These are phyloP conservation scores for Senna tora DNA, from an alignment of 306 rosid genomes.

Conservation along the genomic window DNA sequence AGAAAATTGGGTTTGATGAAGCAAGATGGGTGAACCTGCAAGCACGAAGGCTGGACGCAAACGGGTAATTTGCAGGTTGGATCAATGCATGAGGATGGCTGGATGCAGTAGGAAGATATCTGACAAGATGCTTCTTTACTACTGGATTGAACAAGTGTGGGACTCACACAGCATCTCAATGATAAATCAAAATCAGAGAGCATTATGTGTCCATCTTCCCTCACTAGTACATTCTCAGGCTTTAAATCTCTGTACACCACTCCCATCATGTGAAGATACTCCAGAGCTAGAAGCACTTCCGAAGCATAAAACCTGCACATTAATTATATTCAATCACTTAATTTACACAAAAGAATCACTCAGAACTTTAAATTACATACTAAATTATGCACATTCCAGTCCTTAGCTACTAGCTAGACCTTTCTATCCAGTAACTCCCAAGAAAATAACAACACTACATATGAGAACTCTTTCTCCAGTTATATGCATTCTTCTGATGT, in stretches of 20 bases:
- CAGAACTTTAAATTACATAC: background rate
- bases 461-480: no score
- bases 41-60: slow-evolving; percentile 57
- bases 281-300: slow-evolving; percentile 63
- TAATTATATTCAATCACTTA: background rate
- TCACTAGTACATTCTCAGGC: slow-evolving; percentile 63
- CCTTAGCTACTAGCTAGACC: no score
- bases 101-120: slow-evolving; percentile 56
- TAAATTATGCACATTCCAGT: slow-evolving; percentile 5
- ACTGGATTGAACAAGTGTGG: slow-evolving; percentile 59
- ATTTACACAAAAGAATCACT: background rate
- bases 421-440: no score
- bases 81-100: slow-evolving; percentile 57
- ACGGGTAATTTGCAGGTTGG: slow-evolving; percentile 58
- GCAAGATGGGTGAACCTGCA: slow-evolving; percentile 72
- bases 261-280: slow-evolving; percentile 75
- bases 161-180: slow-evolving; percentile 55
- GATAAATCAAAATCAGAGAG: slow-evolving; percentile 67
- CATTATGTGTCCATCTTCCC: slow-evolving; percentile 73
- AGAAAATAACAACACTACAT: no score
- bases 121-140: slow-evolving; percentile 42
- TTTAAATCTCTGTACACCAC: slow-evolving; percentile 68
- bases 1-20: slow-evolving; percentile 54
- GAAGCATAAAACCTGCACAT: slow-evolving; percentile 67
- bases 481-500: no score